Conservation (phyloP, 768 basidiomycete genomes). For the Tylopilus felleus region DNA sequence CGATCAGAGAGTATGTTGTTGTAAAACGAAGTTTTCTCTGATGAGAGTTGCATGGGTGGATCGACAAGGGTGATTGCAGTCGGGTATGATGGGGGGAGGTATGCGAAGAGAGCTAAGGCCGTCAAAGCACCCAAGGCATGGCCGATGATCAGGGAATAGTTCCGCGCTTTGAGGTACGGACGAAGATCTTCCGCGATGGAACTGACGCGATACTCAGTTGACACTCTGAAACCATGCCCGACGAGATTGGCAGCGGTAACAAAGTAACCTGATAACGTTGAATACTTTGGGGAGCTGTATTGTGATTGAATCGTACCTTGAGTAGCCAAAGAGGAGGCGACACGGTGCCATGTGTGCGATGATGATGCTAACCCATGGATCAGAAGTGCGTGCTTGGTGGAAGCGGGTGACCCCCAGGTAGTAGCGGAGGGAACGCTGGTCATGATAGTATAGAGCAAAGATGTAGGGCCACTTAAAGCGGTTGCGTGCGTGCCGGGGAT, state of each 20-base stretch:
- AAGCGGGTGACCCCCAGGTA: slow-evolving; percentile 21
- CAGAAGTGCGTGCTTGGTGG: slow-evolving; percentile 24
- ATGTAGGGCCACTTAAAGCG: no score
- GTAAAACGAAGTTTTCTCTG: not conserved
- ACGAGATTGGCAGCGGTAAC: slow-evolving; percentile 22
- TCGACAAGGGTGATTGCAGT: slow-evolving; percentile 22
- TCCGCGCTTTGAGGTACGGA: slow-evolving; percentile 12
- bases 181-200: slow-evolving; percentile 14
- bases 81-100: slow-evolving; percentile 6
- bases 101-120: slow-evolving; percentile 1
- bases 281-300: not conserved
- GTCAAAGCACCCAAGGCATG: slow-evolving; percentile 18
- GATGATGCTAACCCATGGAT: slow-evolving; percentile 26
- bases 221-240: slow-evolving; percentile 13
- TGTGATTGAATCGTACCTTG: not conserved
- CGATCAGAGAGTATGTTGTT: not conserved
- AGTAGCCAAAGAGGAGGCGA: slow-evolving; percentile 14
- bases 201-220: slow-evolving; percentile 9
- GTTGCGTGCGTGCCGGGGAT: no score
- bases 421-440: slow-evolving; percentile 15
- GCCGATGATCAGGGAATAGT: slow-evolving; percentile 20
- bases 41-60: slow-evolving; percentile 5
- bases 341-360: slow-evolving; percentile 18
- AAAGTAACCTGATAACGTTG: slow-evolving; percentile 11
- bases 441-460: slow-evolving; percentile 7